These are phyloP conservation scores for Flagelloscypha sp. DNA, from an alignment of 768 basidiomycete species.

Conservation along the genomic window DNA sequence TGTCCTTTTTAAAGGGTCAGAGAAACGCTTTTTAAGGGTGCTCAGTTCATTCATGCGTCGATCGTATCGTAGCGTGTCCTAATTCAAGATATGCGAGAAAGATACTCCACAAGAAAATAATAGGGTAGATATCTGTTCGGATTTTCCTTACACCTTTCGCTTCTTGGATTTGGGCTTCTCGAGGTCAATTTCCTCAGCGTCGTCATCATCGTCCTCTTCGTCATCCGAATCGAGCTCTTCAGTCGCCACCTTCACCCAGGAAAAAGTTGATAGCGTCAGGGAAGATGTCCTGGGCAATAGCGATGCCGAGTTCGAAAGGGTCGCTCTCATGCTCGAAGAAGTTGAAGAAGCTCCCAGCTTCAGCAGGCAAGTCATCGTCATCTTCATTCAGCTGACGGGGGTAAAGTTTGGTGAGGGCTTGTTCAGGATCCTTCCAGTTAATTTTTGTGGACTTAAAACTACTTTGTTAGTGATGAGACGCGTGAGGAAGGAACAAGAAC, in stretches of 20 bases:
- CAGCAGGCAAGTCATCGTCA: slow-evolving; percentile 54
- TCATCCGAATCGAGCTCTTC: slow-evolving; percentile 58
- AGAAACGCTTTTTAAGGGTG: too few species aligned
- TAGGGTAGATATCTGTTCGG: slow-evolving; percentile 13
- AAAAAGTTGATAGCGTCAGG: slow-evolving; percentile 77
- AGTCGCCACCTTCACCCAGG: slow-evolving; percentile 56
- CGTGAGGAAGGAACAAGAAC: neutral
- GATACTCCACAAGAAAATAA: too few species aligned
- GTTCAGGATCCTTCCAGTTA: slow-evolving; percentile 72
- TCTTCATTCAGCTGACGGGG: slow-evolving; percentile 56
- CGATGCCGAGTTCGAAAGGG: slow-evolving; percentile 62
- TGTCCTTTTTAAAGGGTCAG: neutral
- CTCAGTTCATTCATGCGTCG: too few species aligned
- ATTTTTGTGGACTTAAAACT: slow-evolving; percentile 51
- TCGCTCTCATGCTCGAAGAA: slow-evolving; percentile 67
- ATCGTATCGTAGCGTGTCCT: too few species aligned
- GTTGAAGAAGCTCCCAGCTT: slow-evolving; percentile 83
- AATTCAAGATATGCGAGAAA: too few species aligned
- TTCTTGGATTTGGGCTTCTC: slow-evolving; percentile 78
- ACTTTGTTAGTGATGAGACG: slow-evolving; percentile 2
- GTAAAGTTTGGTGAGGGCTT: slow-evolving; percentile 73
- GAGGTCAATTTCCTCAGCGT: slow-evolving; percentile 81
- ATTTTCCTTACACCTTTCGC: slow-evolving; percentile 42
- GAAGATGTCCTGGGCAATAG: slow-evolving; percentile 73
- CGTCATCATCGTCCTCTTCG: slow-evolving; percentile 66